Base-by-base conservation (phyloP, 163 green algal genomes). In the Scenedesmus sp. region DNA sequence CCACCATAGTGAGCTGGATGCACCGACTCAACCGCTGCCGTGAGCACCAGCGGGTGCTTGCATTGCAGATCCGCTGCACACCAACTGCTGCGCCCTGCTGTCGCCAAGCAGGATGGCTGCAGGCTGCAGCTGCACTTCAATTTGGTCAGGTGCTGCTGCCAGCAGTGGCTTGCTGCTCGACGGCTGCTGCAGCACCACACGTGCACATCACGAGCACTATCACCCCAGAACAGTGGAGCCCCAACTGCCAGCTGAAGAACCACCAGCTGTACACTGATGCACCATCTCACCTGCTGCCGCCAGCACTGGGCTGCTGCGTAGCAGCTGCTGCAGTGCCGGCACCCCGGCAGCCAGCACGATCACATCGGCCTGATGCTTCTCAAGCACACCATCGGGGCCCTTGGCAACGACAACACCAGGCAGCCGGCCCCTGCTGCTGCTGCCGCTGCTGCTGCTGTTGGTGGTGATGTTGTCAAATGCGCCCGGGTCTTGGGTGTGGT, bases 281-380 rank as follows among this genome's bases (percentile, higher is more conserved):
- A 33, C 6, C 9, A 9, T 2, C 61, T 37, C 30, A 76, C 30
- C 61, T 76, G 87, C 83, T 80, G 61, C 35, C 0, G 90, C 95
- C 76, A 98, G 93, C 68, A 87, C 10, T 1, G 83, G 90, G 4
- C 86, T 93, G 72, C 53, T 44, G 0, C 83, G 53, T 49, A 93
- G 79, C 9, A 94, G 46, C 51, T 65, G 46, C 73, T 92, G 83
- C 86, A 89, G 43, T 76, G 94, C 96, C 91, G 90, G 92, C 20
- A 98, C 94, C 65, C 96, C 95, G 33, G 98, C 93, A 40, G 97
- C 97, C 88, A 98, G 95, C 35, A 98, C 93, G 9, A 98, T 93
- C 53, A 24, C 53, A 65, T 99, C 97, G 6, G 96, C 95, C 43
- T 94, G 56, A 61, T 24, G 53, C 53, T 65, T 65, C 12, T 37